A percentile compares a stretch with the other conserved stretches of the same genome.
Evolutionary conservation across 495 filamentous ascomycete genomes (phyloP).

Genomic region (Glonium stellatum): DNA sequence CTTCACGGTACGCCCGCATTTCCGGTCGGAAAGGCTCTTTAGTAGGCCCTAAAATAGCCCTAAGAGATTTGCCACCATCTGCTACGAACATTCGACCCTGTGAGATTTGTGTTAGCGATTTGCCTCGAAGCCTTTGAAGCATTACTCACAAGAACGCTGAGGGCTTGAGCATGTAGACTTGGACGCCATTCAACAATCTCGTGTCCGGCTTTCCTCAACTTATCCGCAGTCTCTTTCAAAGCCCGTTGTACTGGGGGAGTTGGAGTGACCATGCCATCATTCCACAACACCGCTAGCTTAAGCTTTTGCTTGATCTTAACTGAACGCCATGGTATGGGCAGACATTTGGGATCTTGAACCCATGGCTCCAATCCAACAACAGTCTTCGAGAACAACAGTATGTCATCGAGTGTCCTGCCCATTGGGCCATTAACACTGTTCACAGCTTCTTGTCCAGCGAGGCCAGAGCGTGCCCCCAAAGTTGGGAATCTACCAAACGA

Average conservation of each 20-base stretch:
- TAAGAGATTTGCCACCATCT: conserved; percentile 35
- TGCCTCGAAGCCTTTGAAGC: background rate
- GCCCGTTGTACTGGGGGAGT: conserved; percentile 25
- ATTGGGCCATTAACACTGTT: conserved; percentile 49
- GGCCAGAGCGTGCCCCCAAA: conserved; percentile 19
- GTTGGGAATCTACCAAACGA: conserved; percentile 32
- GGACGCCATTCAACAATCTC: conserved; percentile 29
- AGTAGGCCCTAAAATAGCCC: conserved; percentile 25
- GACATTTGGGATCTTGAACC: conserved; percentile 41
- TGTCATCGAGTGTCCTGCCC: conserved; percentile 43
- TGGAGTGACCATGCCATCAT: conserved; percentile 23
- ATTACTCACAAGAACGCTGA: conserved; percentile 22
- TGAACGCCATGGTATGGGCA: conserved; percentile 46
- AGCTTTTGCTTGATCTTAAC: conserved; percentile 35
- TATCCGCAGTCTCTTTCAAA: conserved; percentile 21
- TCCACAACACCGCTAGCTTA: conserved; percentile 25
- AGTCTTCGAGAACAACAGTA: conserved; percentile 47
- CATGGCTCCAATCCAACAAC: conserved; percentile 45
- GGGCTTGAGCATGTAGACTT: conserved; percentile 20
- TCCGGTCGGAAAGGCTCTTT: conserved; percentile 32
- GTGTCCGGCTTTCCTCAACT: conserved; percentile 26
- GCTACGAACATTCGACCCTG: conserved; percentile 33
- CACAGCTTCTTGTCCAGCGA: conserved; percentile 39
- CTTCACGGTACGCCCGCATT: conserved; percentile 28
- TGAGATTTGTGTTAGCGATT: background rate